Base-by-base conservation (phyloP, 116 monocot genomes). In the Dioscorea cayenensis region DNA sequence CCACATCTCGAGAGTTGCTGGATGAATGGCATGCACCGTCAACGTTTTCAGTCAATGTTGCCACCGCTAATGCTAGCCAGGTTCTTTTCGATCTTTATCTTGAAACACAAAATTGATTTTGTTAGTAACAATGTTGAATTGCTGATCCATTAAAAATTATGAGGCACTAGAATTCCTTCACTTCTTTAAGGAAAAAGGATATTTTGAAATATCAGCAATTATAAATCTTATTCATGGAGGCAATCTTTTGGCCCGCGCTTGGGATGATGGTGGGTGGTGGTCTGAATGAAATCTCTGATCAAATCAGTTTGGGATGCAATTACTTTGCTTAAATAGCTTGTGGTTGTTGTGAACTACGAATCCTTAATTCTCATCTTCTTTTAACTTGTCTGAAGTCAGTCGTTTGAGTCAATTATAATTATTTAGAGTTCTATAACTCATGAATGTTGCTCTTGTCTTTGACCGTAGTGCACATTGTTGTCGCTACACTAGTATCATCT, bases 21-120 rank as follows among this genome's bases (percentile, higher is more conserved):
- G 83, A 99, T 85, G 73, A 85, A 37, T 99, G 97, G 97, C 84
- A 73, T 74, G 88, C 97, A 11, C 97, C 90, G 50, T 28, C 81
- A 61, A 93, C 90, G 10, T 99, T 86, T 82, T 99, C 97, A 32
- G 82, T 99, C 28, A 93, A 99, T 83, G 97, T 99, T 89, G 93
- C 94, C 59, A 89, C 97, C 50, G 97, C 97, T 71, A 99, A 93
- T 88, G 83, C 91, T 28, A 81, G 81, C 48, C 97, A 99, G 90
- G 97, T 99, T 72, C 49, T 63, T 64, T 65, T 7, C 3, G 14
- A 5, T 19, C 60, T 36, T 23, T 16, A 32, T 55, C 16, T 55
- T 5, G n/a, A 55, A 55, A 55, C 55, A 16, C 55, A n/a, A n/a
- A 55, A 16, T 55, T 55, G n/a, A 12, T 18, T 19, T 18, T 16